Conservation (phyloP, 1,284 basidiomycete genomes). For the Amylostereum chailletii region DNA sequence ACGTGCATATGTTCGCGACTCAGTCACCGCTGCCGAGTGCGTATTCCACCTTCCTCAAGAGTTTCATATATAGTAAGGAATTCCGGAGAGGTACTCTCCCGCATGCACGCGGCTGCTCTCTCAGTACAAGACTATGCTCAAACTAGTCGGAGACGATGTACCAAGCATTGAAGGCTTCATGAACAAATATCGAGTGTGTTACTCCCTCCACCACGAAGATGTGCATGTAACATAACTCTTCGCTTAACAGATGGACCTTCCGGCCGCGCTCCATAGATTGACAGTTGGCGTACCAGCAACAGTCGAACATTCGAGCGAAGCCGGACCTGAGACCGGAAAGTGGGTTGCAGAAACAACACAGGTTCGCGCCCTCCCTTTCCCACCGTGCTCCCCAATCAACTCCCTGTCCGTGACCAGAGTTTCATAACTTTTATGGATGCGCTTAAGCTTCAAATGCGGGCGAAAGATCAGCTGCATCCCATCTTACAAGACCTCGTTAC, state of each 20-base stretch:
- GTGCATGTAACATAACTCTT: background rate
- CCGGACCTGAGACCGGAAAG: slow-evolving; percentile 83
- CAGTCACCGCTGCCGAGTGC: slow-evolving; percentile 83
- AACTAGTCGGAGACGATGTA: slow-evolving; percentile 83
- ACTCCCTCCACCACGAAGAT: background rate
- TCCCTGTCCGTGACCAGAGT: slow-evolving; percentile 38
- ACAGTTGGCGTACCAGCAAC: slow-evolving; percentile 94
- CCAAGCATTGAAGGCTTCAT: slow-evolving; percentile 86
- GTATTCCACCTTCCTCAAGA: slow-evolving; percentile 22
- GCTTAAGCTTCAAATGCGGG: slow-evolving; percentile 83
- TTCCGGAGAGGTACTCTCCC: slow-evolving; percentile 81
- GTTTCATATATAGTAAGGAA: background rate
- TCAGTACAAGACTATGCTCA: slow-evolving; percentile 96
- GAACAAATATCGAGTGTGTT: slow-evolving; percentile 71
- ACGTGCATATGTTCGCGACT: slow-evolving; percentile 90
- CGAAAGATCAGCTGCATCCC: slow-evolving; percentile 96
- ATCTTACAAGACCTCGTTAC: slow-evolving; percentile 91
- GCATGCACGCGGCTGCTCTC: slow-evolving; percentile 88
- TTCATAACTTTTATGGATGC: slow-evolving; percentile 99
- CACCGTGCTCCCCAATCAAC: background rate
- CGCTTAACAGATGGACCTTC: slow-evolving; percentile 77
- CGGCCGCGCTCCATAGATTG: slow-evolving; percentile 85
- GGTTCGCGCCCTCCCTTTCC: slow-evolving; percentile 31
- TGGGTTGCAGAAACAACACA: slow-evolving; percentile 99
- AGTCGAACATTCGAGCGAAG: slow-evolving; percentile 84